phyloP scores from a whole-genome alignment of 352 stramenopile species.

The Thraustochytrium aureum region DNA sequence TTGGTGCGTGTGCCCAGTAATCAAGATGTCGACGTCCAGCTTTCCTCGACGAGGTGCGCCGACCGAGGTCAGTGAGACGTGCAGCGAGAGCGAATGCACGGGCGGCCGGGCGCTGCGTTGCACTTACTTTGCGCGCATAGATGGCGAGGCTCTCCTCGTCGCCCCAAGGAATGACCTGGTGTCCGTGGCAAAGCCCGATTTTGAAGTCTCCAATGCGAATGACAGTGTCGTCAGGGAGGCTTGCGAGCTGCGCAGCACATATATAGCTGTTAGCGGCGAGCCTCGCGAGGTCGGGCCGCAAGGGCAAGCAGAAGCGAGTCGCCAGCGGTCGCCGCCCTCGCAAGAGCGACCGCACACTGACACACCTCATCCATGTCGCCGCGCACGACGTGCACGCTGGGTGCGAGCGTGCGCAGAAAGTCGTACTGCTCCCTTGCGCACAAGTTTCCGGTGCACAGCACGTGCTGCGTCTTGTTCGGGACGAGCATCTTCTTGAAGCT shows the following conservation, averaged over 20 bases:
- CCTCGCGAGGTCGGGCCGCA: too few species aligned
- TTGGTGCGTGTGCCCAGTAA: constrained; percentile 93
- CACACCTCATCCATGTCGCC: constrained; percentile 90
- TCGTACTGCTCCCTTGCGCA: constrained; percentile 92
- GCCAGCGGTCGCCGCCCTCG: too few species aligned
- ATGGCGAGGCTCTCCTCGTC: constrained; percentile 33
- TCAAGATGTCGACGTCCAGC: constrained; percentile 96
- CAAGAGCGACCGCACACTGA: background rate
- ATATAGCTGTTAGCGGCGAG: background rate
- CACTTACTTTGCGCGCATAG: constrained; percentile 8
- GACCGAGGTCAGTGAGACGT: too few species aligned
- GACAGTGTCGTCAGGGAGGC: constrained; percentile 92
- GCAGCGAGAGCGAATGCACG: too few species aligned
- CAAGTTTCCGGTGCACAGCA: constrained; percentile 97
- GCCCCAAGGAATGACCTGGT: constrained; percentile 79
- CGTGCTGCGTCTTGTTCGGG: constrained; percentile 97
- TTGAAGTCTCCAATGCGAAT: constrained; percentile 94
- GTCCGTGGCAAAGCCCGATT: constrained; percentile 96
- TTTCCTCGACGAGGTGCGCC: constrained; percentile 56
- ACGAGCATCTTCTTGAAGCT: constrained; percentile 95
- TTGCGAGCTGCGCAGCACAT: constrained; percentile 61
- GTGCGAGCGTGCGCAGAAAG: constrained; percentile 88
- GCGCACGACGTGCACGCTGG: constrained; percentile 93
- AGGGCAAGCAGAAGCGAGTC: too few species aligned
- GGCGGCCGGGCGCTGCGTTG: too few species aligned